Evolutionary conservation across 2,329 filamentous ascomycete genomes (phyloP).

Genomic region (Boeremia exigua): DNA sequence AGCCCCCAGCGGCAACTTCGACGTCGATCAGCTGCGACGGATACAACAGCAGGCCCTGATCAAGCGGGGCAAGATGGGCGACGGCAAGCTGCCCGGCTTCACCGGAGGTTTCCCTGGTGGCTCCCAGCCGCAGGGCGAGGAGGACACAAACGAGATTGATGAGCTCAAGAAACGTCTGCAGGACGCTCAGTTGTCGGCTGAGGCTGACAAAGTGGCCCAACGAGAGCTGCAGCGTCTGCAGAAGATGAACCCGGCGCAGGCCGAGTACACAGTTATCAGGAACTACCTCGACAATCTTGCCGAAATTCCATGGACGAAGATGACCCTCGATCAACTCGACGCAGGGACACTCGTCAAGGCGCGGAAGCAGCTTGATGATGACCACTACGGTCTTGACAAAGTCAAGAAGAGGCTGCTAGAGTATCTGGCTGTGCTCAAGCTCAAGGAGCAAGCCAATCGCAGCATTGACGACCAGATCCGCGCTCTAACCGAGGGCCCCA

Average conservation of each 20-base stretch:
- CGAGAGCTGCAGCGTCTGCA: constrained; percentile 85
- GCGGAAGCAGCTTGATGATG: constrained; percentile 88
- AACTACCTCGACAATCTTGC: constrained; percentile 93
- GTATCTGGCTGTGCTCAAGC: constrained; percentile 91
- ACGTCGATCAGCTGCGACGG: constrained; percentile 53
- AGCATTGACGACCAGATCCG: constrained; percentile 80
- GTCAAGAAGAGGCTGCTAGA: constrained; percentile 97
- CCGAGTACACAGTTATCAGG: constrained; percentile 91
- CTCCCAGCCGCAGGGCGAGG: constrained; percentile 62
- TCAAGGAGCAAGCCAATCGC: constrained; percentile 90
- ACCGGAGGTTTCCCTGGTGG: constrained; percentile 55
- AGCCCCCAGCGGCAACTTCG: constrained; percentile 50
- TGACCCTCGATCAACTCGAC: constrained; percentile 85
- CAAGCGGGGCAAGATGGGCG: constrained; percentile 41
- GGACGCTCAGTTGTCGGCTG: constrained; percentile 78
- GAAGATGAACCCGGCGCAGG: constrained; percentile 96
- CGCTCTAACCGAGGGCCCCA: constrained; percentile 55
- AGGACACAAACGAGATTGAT: constrained; percentile 87
- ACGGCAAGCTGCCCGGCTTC: constrained; percentile 43
- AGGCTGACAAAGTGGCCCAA: constrained; percentile 89
- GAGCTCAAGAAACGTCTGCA: constrained; percentile 89
- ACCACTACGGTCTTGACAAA: constrained; percentile 95
- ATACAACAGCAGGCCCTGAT: constrained; percentile 52
- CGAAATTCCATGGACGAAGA: constrained; percentile 89
- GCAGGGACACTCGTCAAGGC: constrained; percentile 78